Evolutionary conservation across 805 yeast species (phyloP), one percentile per base, ranked within the genome.

Genomic region (Starmerella etchellsii): DNA sequence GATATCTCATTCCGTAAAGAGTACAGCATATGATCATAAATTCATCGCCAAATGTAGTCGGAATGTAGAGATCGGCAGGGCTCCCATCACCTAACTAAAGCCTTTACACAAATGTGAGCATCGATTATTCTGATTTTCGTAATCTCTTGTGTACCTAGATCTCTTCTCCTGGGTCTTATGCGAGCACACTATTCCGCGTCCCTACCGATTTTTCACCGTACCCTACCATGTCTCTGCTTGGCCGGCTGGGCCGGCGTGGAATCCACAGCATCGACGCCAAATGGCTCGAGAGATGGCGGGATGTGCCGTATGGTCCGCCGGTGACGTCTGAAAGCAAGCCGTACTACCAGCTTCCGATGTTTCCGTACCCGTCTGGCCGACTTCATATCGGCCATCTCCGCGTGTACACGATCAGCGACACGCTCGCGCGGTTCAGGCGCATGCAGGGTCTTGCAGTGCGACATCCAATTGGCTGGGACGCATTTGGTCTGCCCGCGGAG

Each of bases 381-480:
- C 68, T 91, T 4, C 98, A 91, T 56, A 76, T 91, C 71, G 98
- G 98, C 0, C 98, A 91, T 60, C 68, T 87, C 33, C 66, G 98
- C 39, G 98, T 91, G 0, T 91, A 82, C 59, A 81, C 95, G 1
- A 84, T 91, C 24, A 76, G 87, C 51, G 98, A 91, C 59, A 79
- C 76, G 2, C 56, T 91, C 30, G 71, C 94, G 1, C 66, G 97
- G 49, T 88, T 72, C 58, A 72, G 82, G 49, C 66, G 91, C 48
- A 69, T 82, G 61, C 72, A 70, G 37, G 95, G 95, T 1, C 71
- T 68, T 50, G 63, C 76, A 29, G 95, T 88, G 13, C 67, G 88
- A 2, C 95, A 91, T 56, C 96, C 97, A 0, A 87, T 91, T 94
- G 98, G 98, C 0, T 91, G 96, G 96, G 98, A 91, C 65, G 94